Percentiles rank a stretch among this genome's conserved stretches.
phyloP scores from a whole-genome alignment of 2,329 filamentous ascomycete genomes.

The Curvularia sp. region DNA sequence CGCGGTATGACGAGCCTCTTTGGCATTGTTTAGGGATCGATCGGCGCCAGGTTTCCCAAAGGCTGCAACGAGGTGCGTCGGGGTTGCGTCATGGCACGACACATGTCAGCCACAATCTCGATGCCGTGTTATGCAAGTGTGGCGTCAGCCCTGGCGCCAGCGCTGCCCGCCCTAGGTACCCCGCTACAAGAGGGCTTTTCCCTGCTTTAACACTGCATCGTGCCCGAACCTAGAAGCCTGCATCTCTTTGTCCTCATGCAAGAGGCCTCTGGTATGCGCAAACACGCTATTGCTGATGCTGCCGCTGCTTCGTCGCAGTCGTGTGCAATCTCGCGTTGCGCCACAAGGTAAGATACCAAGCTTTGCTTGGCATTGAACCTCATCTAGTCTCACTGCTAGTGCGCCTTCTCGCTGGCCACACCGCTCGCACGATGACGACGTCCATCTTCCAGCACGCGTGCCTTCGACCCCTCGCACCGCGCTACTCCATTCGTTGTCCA shows the following conservation, averaged over 20 bases:
- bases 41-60: constrained; percentile 20
- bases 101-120: constrained; percentile 22
- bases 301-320: neutral
- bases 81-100: constrained; percentile 24
- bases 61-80: constrained; percentile 12
- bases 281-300: neutral
- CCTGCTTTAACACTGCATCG: neutral
- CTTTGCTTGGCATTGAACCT: constrained; percentile 11
- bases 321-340: neutral
- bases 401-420: constrained; percentile 11
- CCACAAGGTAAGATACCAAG: constrained; percentile 14
- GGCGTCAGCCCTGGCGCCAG: constrained; percentile 2
- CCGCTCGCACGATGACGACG: constrained; percentile 20
- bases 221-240: neutral
- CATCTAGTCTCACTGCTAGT: constrained; percentile 6
- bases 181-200: neutral
- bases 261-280: neutral
- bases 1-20: constrained; percentile 15
- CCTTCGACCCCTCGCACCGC: constrained; percentile 4
- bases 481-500: constrained; percentile 10
- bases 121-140: constrained; percentile 9
- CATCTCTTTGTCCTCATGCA: neutral
- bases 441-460: constrained; percentile 6
- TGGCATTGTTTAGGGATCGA: constrained; percentile 12
- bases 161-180: neutral